A percentile compares a stretch with the other conserved stretches of the same genome.
phyloP scores from a whole-genome alignment of 306 rosid genomes.

The Cucumis hystrix region DNA sequence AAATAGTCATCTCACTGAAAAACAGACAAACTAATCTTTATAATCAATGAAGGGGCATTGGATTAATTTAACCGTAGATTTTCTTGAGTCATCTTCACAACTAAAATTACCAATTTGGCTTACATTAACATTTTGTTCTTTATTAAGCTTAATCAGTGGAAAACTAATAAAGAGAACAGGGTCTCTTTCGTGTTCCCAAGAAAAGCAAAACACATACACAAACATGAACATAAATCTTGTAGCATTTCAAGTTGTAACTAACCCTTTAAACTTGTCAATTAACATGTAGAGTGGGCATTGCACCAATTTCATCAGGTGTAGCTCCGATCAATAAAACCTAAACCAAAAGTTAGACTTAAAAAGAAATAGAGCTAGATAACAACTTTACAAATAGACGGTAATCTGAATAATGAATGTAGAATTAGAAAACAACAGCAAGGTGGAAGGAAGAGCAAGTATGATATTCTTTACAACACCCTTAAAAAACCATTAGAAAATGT shows the following conservation, averaged over 20 bases:
- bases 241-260: conserved; percentile 1
- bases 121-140: conserved; percentile 18
- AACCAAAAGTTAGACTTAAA: neutral
- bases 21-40: no score
- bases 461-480: conserved; percentile 98
- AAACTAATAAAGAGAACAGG: conserved; percentile 24
- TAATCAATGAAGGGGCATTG: no score
- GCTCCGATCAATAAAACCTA: conserved; percentile 8
- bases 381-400: neutral
- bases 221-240: neutral
- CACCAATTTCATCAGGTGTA: neutral
- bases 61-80: no score
- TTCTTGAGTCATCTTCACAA: no score
- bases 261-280: conserved; percentile 9
- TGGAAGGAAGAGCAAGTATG: conserved; percentile 91
- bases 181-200: neutral
- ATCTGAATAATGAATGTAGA: neutral
- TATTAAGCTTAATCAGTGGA: conserved; percentile 23
- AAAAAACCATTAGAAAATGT: conserved; percentile 10
- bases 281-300: conserved; percentile 5
- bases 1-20: no score
- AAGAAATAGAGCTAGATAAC: neutral
- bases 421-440: conserved; percentile 1
- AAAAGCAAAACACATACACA: neutral
- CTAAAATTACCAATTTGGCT: conserved; percentile 48